phyloP scores from a whole-genome alignment of 1,284 basidiomycete genomes.

The Phaffia rhodozyma region DNA sequence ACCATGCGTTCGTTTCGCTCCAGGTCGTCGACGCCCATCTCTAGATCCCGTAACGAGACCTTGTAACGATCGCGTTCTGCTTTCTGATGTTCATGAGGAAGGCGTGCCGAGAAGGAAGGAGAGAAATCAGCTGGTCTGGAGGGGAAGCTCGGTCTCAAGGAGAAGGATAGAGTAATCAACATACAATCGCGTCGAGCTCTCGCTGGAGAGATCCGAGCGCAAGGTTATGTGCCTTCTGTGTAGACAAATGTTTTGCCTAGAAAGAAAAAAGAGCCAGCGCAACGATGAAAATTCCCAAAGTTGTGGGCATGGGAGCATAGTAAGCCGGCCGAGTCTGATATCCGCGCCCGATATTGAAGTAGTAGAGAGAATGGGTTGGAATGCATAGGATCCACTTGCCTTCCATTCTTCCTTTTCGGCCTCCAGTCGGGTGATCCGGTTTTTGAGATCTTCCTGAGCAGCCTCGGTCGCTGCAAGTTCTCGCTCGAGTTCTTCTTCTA shows the following conservation, averaged over 20 bases:
- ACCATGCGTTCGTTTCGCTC: constrained; percentile 86
- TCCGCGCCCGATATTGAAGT: neutral
- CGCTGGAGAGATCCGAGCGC: constrained; percentile 73
- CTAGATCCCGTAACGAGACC: constrained; percentile 71
- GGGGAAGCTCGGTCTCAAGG: neutral
- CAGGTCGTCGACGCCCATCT: constrained; percentile 92
- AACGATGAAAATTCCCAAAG: constrained; percentile 3
- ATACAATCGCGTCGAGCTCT: constrained; percentile 53
- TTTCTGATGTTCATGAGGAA: constrained; percentile 37
- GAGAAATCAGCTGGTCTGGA: constrained; percentile 12
- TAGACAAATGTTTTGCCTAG: constrained; percentile 72
- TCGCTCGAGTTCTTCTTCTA: constrained; percentile 82
- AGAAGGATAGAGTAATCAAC: neutral
- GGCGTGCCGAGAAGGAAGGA: constrained; percentile 26
- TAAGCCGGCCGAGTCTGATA: neutral
- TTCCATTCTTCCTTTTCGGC: constrained; percentile 84
- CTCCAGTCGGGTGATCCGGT: constrained; percentile 61
- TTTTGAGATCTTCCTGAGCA: constrained; percentile 64
- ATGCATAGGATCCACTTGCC: constrained; percentile 39
- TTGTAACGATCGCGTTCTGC: constrained; percentile 68
- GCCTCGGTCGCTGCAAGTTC: constrained; percentile 80
- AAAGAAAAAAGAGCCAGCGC: constrained; percentile 12
- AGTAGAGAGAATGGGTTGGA: neutral
- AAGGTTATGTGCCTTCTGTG: constrained; percentile 80
- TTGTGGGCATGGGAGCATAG: neutral